phyloP scores from a whole-genome alignment of 768 basidiomycete genomes.

The Lentinula sp. region DNA sequence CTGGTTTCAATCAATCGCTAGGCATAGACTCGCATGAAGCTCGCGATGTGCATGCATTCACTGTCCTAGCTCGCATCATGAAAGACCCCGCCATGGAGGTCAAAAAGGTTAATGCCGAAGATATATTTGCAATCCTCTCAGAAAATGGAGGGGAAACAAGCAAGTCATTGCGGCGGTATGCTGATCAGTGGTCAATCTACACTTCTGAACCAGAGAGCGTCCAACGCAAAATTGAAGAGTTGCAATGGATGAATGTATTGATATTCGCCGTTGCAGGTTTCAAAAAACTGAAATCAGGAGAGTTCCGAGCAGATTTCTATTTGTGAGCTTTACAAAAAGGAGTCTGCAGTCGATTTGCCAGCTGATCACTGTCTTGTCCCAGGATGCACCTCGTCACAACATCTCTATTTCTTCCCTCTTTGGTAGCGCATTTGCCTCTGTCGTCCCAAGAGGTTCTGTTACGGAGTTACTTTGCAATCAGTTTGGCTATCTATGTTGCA shows the following conservation, averaged over 20 bases:
- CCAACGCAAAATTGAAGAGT: slow-evolving; percentile 55
- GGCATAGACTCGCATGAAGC: no score
- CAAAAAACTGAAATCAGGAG: slow-evolving; percentile 21
- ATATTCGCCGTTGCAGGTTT: slow-evolving; percentile 54
- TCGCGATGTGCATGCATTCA: not conserved
- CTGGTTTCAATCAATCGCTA: not conserved
- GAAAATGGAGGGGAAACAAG: slow-evolving; percentile 22
- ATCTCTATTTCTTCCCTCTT: slow-evolving; percentile 50
- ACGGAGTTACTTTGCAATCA: slow-evolving; percentile 48
- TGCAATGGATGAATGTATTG: slow-evolving; percentile 49
- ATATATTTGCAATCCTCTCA: slow-evolving; percentile 26
- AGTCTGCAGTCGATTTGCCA: no score
- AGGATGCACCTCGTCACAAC: slow-evolving; percentile 69
- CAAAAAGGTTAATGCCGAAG: not conserved
- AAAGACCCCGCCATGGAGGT: slow-evolving; percentile 28
- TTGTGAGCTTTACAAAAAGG: slow-evolving; percentile 15
- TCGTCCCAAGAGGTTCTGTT: slow-evolving; percentile 46
- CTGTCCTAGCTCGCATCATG: slow-evolving; percentile 25
- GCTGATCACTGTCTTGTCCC: not conserved
- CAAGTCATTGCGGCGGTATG: slow-evolving; percentile 33
- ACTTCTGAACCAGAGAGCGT: slow-evolving; percentile 27
- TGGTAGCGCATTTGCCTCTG: slow-evolving; percentile 32
- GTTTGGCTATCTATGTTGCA: slow-evolving; percentile 49
- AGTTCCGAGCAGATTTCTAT: slow-evolving; percentile 56
- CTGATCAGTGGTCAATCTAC: slow-evolving; percentile 37